A percentile compares a stretch with the other conserved stretches of the same genome.
phyloP scores from a whole-genome alignment of 169 alveolate genomes.

The Plasmodium gonderi region DNA sequence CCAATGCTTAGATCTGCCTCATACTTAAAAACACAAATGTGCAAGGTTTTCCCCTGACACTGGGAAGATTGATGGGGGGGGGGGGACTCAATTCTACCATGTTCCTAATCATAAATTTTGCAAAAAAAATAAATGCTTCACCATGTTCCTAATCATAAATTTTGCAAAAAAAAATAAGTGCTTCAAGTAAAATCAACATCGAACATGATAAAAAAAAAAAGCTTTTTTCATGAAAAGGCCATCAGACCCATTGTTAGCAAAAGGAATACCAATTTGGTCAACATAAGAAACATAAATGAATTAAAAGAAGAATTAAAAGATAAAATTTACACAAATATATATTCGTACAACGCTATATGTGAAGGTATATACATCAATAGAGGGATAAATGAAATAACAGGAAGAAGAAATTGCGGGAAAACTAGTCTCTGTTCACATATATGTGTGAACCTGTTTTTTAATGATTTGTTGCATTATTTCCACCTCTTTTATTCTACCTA shows the following conservation, averaged over 20 bases:
- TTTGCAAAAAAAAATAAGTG: not conserved
- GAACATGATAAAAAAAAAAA: conserved; percentile 7
- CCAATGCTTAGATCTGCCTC: too few species aligned
- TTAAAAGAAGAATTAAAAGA: conserved; percentile 29
- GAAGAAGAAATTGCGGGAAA: conserved; percentile 47
- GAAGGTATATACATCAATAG: conserved; percentile 45
- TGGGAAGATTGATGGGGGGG: too few species aligned
- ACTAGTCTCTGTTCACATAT: conserved; percentile 63
- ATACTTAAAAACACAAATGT: too few species aligned
- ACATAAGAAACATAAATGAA: conserved; percentile 42
- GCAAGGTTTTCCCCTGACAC: too few species aligned
- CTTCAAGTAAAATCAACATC: not conserved
- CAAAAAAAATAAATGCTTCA: too few species aligned
- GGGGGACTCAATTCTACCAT: too few species aligned
- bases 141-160: too few species aligned
- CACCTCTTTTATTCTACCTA: conserved; percentile 65
- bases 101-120: too few species aligned
- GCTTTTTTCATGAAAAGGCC: conserved; percentile 3
- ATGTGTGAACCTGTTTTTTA: conserved; percentile 71
- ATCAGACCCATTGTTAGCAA: conserved; percentile 24
- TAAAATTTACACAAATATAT: conserved; percentile 70
- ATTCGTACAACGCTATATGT: conserved; percentile 27
- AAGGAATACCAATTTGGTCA: not conserved
- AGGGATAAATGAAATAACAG: conserved; percentile 61
- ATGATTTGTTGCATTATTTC: conserved; percentile 56